A percentile compares a stretch with the other conserved stretches of the same genome.
These are phyloP conservation scores for Cryptosporidium ubiquitum DNA, from an alignment of 169 alveolate genomes.

Conservation along the genomic window DNA sequence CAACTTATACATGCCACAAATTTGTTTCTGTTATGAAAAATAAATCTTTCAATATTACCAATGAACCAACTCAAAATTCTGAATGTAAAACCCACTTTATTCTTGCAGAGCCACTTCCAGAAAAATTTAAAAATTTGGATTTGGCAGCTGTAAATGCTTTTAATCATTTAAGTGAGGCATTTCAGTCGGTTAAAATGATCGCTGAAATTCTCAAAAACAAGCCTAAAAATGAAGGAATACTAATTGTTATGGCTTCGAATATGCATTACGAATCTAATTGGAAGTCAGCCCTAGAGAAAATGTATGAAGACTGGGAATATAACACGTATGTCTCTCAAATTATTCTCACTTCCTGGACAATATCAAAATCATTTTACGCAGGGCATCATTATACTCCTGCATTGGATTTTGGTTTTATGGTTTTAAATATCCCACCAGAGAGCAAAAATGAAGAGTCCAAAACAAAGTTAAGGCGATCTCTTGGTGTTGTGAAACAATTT, in stretches of 20 bases:
- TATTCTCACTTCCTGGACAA: slow-evolving; percentile 28
- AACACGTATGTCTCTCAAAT: slow-evolving; percentile 40
- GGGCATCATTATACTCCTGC: slow-evolving; percentile 41
- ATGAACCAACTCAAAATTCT: neutral
- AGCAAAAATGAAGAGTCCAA: neutral
- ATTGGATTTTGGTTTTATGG: slow-evolving; percentile 42
- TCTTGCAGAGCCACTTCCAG: neutral
- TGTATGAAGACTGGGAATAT: slow-evolving; percentile 31
- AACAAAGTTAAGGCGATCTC: neutral
- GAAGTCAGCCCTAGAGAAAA: neutral
- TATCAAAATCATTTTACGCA: slow-evolving; percentile 19
- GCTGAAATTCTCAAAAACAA: slow-evolving; percentile 5
- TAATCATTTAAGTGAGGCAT: slow-evolving; percentile 15
- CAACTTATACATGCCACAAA: slow-evolving; percentile 9
- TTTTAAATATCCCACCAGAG: slow-evolving; percentile 53
- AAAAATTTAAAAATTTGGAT: neutral
- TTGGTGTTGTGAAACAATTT: slow-evolving; percentile 7
- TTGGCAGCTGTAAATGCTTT: slow-evolving; percentile 23
- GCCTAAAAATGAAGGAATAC: slow-evolving; percentile 14
- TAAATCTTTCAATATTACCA: neutral
- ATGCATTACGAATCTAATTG: slow-evolving; percentile 29
- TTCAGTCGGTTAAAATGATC: slow-evolving; percentile 20
- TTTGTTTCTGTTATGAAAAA: neutral
- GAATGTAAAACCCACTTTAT: slow-evolving; percentile 7
- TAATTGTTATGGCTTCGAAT: slow-evolving; percentile 7